Conservation (phyloP, 1,284 basidiomycete genomes). For the Ceratobasidium sp. region DNA sequence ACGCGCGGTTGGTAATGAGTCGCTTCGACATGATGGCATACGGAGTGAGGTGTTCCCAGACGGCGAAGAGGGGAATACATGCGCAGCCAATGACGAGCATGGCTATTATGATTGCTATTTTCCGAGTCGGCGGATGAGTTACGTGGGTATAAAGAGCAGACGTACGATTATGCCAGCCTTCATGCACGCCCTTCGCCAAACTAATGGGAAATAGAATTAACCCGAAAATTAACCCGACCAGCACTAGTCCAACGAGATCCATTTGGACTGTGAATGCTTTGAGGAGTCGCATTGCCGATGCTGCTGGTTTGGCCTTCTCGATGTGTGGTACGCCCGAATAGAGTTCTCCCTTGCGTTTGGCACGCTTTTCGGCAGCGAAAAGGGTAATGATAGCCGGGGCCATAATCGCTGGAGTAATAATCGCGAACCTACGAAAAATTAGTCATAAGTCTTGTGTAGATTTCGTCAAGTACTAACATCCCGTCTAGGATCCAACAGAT, state of each 20-base stretch:
- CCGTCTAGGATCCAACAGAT: slow-evolving; percentile 4
- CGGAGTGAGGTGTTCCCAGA: slow-evolving; percentile 51
- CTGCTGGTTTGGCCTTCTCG: slow-evolving; percentile 39
- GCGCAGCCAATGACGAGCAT: slow-evolving; percentile 51
- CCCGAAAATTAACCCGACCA: slow-evolving; percentile 49
- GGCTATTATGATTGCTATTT: slow-evolving; percentile 52
- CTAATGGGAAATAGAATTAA: slow-evolving; percentile 51
- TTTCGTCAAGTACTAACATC: slow-evolving; percentile 33
- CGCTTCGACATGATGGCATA: slow-evolving; percentile 51
- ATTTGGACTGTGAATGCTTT: slow-evolving; percentile 47
- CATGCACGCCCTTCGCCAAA: slow-evolving; percentile 46
- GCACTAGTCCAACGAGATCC: slow-evolving; percentile 50
- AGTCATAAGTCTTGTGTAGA: neutral
- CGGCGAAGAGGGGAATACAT: slow-evolving; percentile 48
- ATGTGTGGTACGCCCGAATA: slow-evolving; percentile 35
- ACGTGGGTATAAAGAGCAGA: neutral
- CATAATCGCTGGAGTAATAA: slow-evolving; percentile 45
- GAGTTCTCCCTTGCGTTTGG: slow-evolving; percentile 47
- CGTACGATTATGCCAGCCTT: slow-evolving; percentile 50
- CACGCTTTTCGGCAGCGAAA: slow-evolving; percentile 49
- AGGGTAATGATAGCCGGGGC: slow-evolving; percentile 46
- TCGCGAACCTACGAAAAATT: slow-evolving; percentile 40
- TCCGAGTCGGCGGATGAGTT: neutral
- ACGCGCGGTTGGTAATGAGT: slow-evolving; percentile 53
- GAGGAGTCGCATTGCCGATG: slow-evolving; percentile 32